Evolutionary conservation across 2,329 filamentous ascomycete species (phyloP).

Genomic region (Colletotrichum musae): DNA sequence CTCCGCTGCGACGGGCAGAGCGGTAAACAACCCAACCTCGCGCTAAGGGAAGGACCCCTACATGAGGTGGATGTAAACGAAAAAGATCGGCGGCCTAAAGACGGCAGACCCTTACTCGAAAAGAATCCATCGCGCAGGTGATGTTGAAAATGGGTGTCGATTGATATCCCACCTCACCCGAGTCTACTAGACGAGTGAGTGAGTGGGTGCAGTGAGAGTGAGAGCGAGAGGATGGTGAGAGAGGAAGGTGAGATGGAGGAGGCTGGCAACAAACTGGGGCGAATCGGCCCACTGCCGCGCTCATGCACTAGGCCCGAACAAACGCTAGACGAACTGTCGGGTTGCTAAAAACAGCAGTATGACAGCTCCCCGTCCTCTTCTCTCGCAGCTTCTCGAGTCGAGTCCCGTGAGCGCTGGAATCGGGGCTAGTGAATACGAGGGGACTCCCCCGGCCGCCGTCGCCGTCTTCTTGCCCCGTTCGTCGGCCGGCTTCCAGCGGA

Average conservation of each 20-base stretch:
- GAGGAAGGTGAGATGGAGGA: slow-evolving; percentile 10
- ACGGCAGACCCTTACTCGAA: neutral
- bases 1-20: neutral
- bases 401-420: slow-evolving; percentile 23
- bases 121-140: slow-evolving; percentile 1
- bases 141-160: slow-evolving; percentile 1
- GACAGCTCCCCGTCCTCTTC: slow-evolving; percentile 14
- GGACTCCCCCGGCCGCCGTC: slow-evolving; percentile 8
- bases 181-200: too few species aligned
- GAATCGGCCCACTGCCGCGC: neutral
- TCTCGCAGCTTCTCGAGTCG: neutral
- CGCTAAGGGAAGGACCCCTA: neutral
- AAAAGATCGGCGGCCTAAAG: slow-evolving; percentile 2
- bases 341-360: slow-evolving; percentile 36
- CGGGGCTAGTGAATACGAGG: slow-evolving; percentile 33
- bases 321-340: neutral
- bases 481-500: too few species aligned
- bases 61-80: neutral
- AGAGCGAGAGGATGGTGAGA: neutral
- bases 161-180: neutral
- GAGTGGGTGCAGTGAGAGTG: neutral
- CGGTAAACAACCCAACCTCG: neutral
- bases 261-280: slow-evolving; percentile 24
- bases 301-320: neutral
- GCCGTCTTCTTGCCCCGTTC: neutral